Percentiles rank a stretch among this genome's conserved stretches.
These are phyloP conservation scores for Moricandia arvensis DNA, from an alignment of 345 rosid species.

Conservation along the genomic window DNA sequence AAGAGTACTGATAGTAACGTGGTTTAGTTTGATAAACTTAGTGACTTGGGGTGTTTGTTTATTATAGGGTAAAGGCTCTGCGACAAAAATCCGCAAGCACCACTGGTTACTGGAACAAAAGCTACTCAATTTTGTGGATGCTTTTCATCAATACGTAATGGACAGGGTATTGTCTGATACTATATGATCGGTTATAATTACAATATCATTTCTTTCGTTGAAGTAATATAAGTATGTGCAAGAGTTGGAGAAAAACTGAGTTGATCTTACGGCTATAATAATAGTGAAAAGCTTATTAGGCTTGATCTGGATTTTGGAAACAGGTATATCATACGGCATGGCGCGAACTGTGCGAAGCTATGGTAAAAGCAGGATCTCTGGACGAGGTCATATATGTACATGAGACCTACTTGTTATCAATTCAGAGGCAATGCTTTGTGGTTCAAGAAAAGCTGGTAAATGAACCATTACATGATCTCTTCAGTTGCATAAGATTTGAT, in stretches of 20 bases:
- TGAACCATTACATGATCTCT: slow-evolving; percentile 17
- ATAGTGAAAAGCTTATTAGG: slow-evolving; percentile 6
- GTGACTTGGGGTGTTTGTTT: slow-evolving; percentile 12
- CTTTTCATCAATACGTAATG: slow-evolving; percentile 99
- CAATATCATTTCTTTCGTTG: neutral
- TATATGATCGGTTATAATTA: slow-evolving; percentile 1
- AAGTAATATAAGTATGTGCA: neutral
- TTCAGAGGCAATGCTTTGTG: slow-evolving; percentile 96
- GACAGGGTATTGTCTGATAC: slow-evolving; percentile 69
- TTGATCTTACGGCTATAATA: neutral
- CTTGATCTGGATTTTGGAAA: slow-evolving; percentile 33
- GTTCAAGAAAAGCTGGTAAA: slow-evolving; percentile 95
- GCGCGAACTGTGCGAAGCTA: slow-evolving; percentile 92
- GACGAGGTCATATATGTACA: slow-evolving; percentile 97
- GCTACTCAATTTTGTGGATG: slow-evolving; percentile 97
- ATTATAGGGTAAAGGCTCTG: slow-evolving; percentile 67
- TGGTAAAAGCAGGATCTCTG: slow-evolving; percentile 84
- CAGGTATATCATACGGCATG: slow-evolving; percentile 98
- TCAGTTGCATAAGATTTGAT: slow-evolving; percentile 1
- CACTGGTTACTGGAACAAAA: slow-evolving; percentile 98
- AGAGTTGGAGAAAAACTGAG: neutral
- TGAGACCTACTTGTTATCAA: slow-evolving; percentile 82
- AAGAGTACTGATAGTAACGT: neutral
- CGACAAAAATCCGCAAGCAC: slow-evolving; percentile 56
- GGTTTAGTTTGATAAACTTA: slow-evolving; percentile 11